A percentile compares a stretch with the other conserved stretches of the same genome.
Evolutionary conservation across 768 basidiomycete genomes (phyloP).

Genomic region (Naganishia vaughanmartiniae): DNA sequence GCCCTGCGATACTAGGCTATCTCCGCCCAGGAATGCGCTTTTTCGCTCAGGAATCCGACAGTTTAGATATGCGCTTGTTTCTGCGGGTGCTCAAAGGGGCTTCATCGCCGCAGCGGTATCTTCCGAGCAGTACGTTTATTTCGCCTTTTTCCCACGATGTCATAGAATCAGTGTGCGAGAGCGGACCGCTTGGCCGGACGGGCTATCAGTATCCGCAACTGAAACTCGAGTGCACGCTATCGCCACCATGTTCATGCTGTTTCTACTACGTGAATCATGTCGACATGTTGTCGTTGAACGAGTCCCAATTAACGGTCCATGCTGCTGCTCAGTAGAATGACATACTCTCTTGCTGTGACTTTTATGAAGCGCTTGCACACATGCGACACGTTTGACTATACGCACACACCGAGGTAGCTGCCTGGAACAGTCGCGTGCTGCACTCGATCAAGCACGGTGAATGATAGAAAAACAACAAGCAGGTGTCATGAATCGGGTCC

Average conservation of each 20-base stretch:
- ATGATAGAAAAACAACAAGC: too few relatives aligned
- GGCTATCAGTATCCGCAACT: slow-evolving; percentile 15
- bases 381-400: too few relatives aligned
- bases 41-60: neutral
- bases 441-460: too few relatives aligned
- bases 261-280: slow-evolving; percentile 1
- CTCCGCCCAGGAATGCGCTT: slow-evolving; percentile 18
- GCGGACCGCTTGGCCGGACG: slow-evolving; percentile 6
- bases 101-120: neutral
- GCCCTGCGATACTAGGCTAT: slow-evolving; percentile 4
- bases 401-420: too few relatives aligned
- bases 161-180: neutral
- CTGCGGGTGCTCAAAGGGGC: neutral
- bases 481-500: too few relatives aligned
- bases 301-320: too few relatives aligned
- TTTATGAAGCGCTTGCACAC: too few relatives aligned
- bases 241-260: slow-evolving; percentile 12
- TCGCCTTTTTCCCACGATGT: slow-evolving; percentile 8
- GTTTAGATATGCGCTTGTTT: neutral
- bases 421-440: too few relatives aligned
- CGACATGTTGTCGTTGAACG: neutral
- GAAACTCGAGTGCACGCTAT: neutral
- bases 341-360: too few relatives aligned
- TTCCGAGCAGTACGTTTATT: neutral
- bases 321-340: too few relatives aligned